Percentiles rank a stretch among this genome's conserved stretches.
phyloP scores from a whole-genome alignment of 148 eudicot species.

The Tetragonia tetragonoides region DNA sequence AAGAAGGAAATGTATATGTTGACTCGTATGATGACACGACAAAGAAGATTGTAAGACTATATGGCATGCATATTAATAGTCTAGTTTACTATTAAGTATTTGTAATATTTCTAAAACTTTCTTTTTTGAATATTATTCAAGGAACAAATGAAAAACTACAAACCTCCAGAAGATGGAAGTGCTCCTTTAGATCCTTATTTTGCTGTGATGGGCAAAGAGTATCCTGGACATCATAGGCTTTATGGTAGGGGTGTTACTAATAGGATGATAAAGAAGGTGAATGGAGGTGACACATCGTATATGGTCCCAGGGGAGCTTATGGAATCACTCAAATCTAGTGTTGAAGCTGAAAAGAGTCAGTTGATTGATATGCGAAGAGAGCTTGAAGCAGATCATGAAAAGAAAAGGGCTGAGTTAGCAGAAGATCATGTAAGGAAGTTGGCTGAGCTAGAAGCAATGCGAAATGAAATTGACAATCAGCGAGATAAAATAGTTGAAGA shows the following conservation, averaged over 20 bases:
- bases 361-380: background rate
- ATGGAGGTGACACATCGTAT: background rate
- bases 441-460: too few species aligned
- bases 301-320: background rate
- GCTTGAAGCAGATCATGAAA: constrained; percentile 4
- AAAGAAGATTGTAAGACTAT: constrained; percentile 7
- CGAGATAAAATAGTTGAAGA: too few species aligned
- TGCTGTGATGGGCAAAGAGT: constrained; percentile 8
- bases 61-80: background rate
- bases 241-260: constrained; percentile 17
- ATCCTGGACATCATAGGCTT: background rate
- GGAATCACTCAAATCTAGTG: background rate
- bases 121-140: too few species aligned
- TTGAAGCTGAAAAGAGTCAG: background rate
- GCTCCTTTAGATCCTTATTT: background rate
- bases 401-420: constrained; percentile 12
- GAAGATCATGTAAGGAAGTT: too few species aligned
- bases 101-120: too few species aligned
- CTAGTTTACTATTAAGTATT: background rate
- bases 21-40: constrained; percentile 1
- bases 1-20: background rate
- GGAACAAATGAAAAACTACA: background rate
- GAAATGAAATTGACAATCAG: too few species aligned
- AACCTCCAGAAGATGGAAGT: background rate
- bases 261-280: background rate